These are phyloP conservation scores for Monosporascus sp. DNA, from an alignment of 2,329 filamentous ascomycete genomes.

Conservation along the genomic window DNA sequence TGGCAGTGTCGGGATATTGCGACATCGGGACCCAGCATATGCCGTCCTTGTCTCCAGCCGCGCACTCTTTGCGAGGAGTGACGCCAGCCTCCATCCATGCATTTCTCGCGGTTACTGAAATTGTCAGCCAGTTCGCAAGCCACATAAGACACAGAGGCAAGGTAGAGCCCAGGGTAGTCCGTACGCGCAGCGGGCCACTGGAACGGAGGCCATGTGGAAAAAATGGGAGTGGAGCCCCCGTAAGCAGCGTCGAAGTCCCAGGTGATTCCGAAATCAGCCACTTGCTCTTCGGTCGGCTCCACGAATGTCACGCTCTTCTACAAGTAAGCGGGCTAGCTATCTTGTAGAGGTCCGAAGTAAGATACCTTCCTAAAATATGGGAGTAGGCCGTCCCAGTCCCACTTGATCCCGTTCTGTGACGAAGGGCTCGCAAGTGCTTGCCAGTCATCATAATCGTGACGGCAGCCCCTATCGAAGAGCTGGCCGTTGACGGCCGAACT, in stretches of 20 bases:
- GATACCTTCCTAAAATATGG: constrained; percentile 31
- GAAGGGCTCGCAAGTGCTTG: constrained; percentile 21
- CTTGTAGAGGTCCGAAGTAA: neutral
- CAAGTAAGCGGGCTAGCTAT: neutral
- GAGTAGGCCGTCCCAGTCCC: constrained; percentile 30
- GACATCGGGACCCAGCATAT: constrained; percentile 26
- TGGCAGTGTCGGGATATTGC: constrained; percentile 20
- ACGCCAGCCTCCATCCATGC: constrained; percentile 21
- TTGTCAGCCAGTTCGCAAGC: neutral
- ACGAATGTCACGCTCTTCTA: constrained; percentile 26
- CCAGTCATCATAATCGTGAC: constrained; percentile 32
- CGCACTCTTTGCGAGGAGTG: constrained; percentile 16
- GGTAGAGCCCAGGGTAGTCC: neutral
- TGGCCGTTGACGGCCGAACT: constrained; percentile 32
- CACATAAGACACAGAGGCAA: neutral
- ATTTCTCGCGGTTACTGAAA: constrained; percentile 8
- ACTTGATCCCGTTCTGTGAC: constrained; percentile 17
- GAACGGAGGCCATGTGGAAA: constrained; percentile 26
- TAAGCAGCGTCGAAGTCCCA: constrained; percentile 25
- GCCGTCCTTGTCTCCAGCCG: constrained; percentile 24
- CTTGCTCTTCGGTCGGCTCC: constrained; percentile 17
- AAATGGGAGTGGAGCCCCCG: constrained; percentile 24
- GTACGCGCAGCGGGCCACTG: constrained; percentile 19
- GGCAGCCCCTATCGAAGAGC: constrained; percentile 31
- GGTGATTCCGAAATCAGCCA: constrained; percentile 25